Percentiles rank a stretch among this genome's conserved stretches.
phyloP scores from a whole-genome alignment of 148 eudicot species.

The Linanthus parryae region DNA sequence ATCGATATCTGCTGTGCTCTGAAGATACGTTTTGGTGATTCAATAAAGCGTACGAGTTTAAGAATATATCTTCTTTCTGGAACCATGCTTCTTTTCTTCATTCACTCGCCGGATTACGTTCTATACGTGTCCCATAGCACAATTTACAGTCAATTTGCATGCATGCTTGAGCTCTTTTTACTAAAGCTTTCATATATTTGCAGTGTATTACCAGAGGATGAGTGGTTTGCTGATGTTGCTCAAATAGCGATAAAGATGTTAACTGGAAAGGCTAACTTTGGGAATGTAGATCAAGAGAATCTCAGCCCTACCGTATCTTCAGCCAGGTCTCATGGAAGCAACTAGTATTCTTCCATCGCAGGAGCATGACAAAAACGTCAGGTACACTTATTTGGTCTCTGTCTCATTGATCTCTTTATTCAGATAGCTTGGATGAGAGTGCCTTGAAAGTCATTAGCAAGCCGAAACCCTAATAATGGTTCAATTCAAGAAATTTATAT shows the following conservation, averaged over 20 bases:
- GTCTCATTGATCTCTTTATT: too few relatives aligned
- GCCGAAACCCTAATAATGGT: too few relatives aligned
- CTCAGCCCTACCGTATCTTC: constrained; percentile 51
- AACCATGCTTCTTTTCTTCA: not conserved
- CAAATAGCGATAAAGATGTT: constrained; percentile 77
- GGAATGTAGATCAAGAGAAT: constrained; percentile 28
- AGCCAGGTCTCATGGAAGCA: constrained; percentile 30
- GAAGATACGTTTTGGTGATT: too few relatives aligned
- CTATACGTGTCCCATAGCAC: not conserved
- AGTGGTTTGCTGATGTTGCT: constrained; percentile 91
- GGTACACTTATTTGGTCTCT: too few relatives aligned
- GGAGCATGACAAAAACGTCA: too few relatives aligned
- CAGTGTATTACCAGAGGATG: constrained; percentile 92
- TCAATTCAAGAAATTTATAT: too few relatives aligned
- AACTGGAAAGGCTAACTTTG: constrained; percentile 48
- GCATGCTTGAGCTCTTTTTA: not conserved
- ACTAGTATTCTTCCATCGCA: constrained; percentile 5
- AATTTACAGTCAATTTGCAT: not conserved
- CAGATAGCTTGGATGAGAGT: too few relatives aligned
- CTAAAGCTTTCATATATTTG: too few relatives aligned
- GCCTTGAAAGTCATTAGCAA: too few relatives aligned
- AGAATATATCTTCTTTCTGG: too few relatives aligned
- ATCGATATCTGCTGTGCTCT: too few relatives aligned
- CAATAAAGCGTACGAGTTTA: too few relatives aligned
- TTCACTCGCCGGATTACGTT: not conserved